Base-by-base conservation (phyloP, 108 stramenopile genomes). In the Fragilaria radians region DNA sequence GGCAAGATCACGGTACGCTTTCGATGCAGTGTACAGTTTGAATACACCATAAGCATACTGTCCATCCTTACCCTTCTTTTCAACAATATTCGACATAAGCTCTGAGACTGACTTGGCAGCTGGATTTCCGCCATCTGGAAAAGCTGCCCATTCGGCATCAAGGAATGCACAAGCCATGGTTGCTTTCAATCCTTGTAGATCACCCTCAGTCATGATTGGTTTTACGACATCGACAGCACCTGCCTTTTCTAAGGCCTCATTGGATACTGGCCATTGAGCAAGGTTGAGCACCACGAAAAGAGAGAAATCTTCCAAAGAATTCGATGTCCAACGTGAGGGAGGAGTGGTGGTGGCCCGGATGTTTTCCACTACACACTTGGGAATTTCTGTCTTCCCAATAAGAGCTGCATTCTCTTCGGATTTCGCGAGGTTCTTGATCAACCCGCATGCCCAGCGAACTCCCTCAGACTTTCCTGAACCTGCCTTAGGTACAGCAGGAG, bases 81-180 rank as follows among this genome's bases (percentile, higher is more conserved):
- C 88, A 49, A 88, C 77, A 59, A 93, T 86, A 77, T 89, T 90
- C 49, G 83, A 85, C 86, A 94, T 89, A 67, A 94, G 86, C 67
- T 89, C 88, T 26, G 91, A 78, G 34, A 89, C 80, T 50, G 88
- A 68, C 73, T 83, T 88, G 65, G 85, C 79, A 32, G 91, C 87
- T 9, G 85, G 77, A 42, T 82, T 81, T 71, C 91, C 91, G 48
- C 79, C 68, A 28, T 89, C 91, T 28, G 91, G 91, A 83, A 92
- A 92, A 36, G 84, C 70, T 28, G 51, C 56, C 85, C 85, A 92
- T 4, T 68, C 28, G 5, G 87, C 87, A 54, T 71, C 87, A 23
- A 92, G 83, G 75, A 92, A 92, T 48, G 87, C 87, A 61, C 91
- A 89, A 7, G 87, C 87, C 91, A 92, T 92, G 80, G 91, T 92